A percentile compares a stretch with the other conserved stretches of the same genome.
These are phyloP conservation scores for Fusarium circinatum DNA, from an alignment of 2,329 filamentous ascomycete genomes.

Conservation along the genomic window DNA sequence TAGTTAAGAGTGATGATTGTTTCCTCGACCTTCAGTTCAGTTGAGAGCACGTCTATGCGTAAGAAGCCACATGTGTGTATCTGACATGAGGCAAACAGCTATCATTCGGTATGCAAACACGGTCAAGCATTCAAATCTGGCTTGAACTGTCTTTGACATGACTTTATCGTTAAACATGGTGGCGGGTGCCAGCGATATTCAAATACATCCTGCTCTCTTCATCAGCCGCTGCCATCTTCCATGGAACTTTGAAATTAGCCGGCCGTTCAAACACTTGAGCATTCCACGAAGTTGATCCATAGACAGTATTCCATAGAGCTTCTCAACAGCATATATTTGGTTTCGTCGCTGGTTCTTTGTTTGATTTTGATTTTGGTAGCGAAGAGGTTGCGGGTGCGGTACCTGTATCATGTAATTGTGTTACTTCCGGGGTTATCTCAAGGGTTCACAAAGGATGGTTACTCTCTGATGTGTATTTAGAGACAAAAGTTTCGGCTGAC, in stretches of 20 bases:
- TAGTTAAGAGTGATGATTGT: not conserved
- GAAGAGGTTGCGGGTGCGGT: not conserved
- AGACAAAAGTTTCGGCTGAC: no score
- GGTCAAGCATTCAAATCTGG: not conserved
- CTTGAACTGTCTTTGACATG: not conserved
- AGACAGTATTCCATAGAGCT: not conserved
- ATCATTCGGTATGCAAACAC: not conserved
- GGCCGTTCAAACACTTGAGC: not conserved
- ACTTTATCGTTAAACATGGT: not conserved
- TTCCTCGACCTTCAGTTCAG: not conserved
- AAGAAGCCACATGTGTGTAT: not conserved
- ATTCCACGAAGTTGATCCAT: not conserved
- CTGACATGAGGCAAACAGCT: not conserved
- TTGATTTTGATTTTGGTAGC: not conserved
- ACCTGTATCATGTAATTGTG: not conserved
- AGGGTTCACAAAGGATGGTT: not conserved
- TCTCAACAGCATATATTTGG: not conserved
- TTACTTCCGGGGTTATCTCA: not conserved
- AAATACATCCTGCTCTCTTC: not conserved
- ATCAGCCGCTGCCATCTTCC: not conserved
- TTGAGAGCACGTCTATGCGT: not conserved
- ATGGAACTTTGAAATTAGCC: not conserved
- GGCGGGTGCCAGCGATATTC: not conserved
- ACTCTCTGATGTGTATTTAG: not conserved
- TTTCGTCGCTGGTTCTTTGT: not conserved